Evolutionary conservation across 1,139 yeast genomes (phyloP).

Genomic region (Debaryomyces udenii): DNA sequence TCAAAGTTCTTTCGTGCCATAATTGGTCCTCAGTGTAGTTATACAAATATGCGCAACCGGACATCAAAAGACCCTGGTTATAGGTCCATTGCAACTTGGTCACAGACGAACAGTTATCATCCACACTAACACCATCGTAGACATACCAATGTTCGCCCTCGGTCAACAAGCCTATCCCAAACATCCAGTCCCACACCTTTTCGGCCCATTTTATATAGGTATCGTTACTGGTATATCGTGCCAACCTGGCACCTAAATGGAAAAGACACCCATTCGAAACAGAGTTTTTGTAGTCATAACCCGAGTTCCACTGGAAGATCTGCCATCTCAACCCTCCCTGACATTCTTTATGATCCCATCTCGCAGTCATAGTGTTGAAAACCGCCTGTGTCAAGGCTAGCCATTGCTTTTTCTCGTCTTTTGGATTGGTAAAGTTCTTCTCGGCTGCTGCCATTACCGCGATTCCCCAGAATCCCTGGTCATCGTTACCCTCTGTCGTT

Average conservation of each 20-base stretch:
- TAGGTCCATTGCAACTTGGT: constrained; percentile 81
- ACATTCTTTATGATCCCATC: constrained; percentile 82
- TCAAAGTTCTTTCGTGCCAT: constrained; percentile 68
- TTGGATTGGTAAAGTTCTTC: constrained; percentile 69
- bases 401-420: constrained; percentile 52
- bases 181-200: constrained; percentile 81
- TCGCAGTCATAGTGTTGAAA: constrained; percentile 82
- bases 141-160: constrained; percentile 54
- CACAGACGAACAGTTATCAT: constrained; percentile 61
- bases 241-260: constrained; percentile 84
- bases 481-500: constrained; percentile 86
- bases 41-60: constrained; percentile 84
- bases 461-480: constrained; percentile 90
- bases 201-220: constrained; percentile 82
- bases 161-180: constrained; percentile 56
- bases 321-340: constrained; percentile 96
- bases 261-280: constrained; percentile 91
- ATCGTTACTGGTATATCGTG: constrained; percentile 75
- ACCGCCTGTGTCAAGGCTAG: constrained; percentile 75
- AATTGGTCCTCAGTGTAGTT: constrained; percentile 66
- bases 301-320: constrained; percentile 91
- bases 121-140: constrained; percentile 77
- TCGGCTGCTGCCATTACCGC: constrained; percentile 86
- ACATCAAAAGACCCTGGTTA: constrained; percentile 77
- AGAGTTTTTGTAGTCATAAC: constrained; percentile 88